Conservation (phyloP, 306 rosid genomes). For the Cucumis cinereus region DNA sequence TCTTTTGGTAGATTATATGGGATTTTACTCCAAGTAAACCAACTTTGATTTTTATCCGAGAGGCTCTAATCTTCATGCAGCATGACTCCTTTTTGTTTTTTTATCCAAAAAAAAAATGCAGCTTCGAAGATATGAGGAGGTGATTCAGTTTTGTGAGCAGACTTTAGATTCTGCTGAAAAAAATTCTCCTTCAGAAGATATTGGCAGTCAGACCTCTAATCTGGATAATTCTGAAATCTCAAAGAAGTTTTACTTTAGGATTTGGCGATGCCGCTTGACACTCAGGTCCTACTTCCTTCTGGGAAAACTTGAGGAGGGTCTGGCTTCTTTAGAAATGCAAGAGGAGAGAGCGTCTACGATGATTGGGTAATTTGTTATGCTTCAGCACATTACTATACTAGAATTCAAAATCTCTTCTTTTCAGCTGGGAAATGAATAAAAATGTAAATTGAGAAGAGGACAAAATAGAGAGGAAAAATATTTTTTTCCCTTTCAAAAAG, state of each 20-base stretch:
- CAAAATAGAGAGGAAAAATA: not conserved
- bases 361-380: conserved; percentile 31
- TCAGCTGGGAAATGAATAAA: not conserved
- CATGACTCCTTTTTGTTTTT: conserved; percentile 9
- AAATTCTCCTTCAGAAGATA: conserved; percentile 34
- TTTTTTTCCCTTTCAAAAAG: not conserved
- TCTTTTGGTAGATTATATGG: not conserved
- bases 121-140: conserved; percentile 79
- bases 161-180: conserved; percentile 75
- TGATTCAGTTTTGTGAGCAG: conserved; percentile 60
- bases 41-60: conserved; percentile 12
- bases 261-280: conserved; percentile 70
- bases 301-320: conserved; percentile 88
- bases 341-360: conserved; percentile 36
- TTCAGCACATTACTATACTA: not conserved
- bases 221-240: conserved; percentile 33
- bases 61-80: not conserved
- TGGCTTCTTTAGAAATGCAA: conserved; percentile 60
- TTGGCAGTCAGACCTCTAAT: conserved; percentile 18
- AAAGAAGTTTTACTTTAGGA: conserved; percentile 40
- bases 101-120: conserved; percentile 14
- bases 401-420: not conserved
- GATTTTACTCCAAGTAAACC: conserved; percentile 12
- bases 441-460: not conserved
- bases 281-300: conserved; percentile 60